Evolutionary conservation across 192 early-diverging fungal species (phyloP), one percentile per base, ranked within the genome.

Genomic region (Coemansia sp.): DNA sequence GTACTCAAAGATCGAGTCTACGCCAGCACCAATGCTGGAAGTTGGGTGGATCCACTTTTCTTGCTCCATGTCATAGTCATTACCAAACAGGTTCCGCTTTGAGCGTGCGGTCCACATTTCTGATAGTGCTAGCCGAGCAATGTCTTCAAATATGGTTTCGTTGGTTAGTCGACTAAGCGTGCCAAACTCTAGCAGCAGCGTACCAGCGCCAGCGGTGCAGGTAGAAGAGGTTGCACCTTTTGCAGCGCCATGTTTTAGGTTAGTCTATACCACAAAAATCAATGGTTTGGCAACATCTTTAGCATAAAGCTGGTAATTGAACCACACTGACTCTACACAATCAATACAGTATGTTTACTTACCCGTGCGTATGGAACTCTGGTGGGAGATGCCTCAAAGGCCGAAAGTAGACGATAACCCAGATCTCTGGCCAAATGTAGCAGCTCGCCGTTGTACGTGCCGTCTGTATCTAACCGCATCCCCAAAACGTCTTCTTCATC

Each of bases 1-100:
- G 64, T 98, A 98, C 78, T 95, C 94, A 70, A 89, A 96, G 37
- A 93, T 88, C 9, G 93, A 95, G 75, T 98, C 96, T 11, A 91
- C 85, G 43, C 95, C 96, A 7, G 95, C 94, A 25, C 96, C 91
- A 6, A 93, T 87, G 15, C 91, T 87, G 14, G 92, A 82, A 12
- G 62, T 41, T 3, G 60, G 43, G 32, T 55, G 62, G 14, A 37
- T 63, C 62, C 62, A 63, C 21, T 92, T 95, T 58, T 90, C 66
- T 22, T 85, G 87, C 21, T 79, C 84, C 17, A 94, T 73, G 49
- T 91, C 82, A 62, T 94, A 89, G 2, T 86, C 85, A 62, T 97
- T 94, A 7, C 96, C 96, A 35, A 98, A 70, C 12, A 98, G 76
- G 57, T 91, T 83, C 5, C 89, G 62, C 21, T 84, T 72, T 15